phyloP scores from a whole-genome alignment of 2,329 filamentous ascomycete genomes.

The Penicillium sp. region DNA sequence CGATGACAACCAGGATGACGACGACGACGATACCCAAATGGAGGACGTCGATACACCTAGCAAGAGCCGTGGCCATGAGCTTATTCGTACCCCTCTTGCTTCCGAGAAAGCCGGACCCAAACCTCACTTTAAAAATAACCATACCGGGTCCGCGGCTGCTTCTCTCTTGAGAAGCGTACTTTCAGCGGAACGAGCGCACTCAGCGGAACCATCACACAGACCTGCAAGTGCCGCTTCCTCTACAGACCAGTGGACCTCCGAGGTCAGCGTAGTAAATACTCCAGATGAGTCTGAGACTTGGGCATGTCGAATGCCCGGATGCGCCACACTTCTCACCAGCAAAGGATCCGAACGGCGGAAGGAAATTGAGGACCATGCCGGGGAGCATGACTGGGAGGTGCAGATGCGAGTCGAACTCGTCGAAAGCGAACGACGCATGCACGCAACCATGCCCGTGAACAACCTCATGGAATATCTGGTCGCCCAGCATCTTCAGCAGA shows the following conservation, averaged over 20 bases:
- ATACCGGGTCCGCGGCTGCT: slow-evolving; percentile 10
- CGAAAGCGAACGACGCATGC: slow-evolving; percentile 23
- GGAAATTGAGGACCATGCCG: slow-evolving; percentile 20
- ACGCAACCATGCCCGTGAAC: slow-evolving; percentile 18
- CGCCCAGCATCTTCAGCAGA: slow-evolving; percentile 21
- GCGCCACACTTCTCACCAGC: slow-evolving; percentile 13
- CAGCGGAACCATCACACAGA: slow-evolving; percentile 5
- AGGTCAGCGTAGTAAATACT: background rate
- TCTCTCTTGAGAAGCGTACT: slow-evolving; percentile 21
- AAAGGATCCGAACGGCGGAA: slow-evolving; percentile 18
- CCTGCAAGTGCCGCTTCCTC: slow-evolving; percentile 1
- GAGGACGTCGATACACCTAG: slow-evolving; percentile 22
- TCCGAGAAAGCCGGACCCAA: slow-evolving; percentile 14
- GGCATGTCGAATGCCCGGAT: slow-evolving; percentile 22
- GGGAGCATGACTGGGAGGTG: slow-evolving; percentile 23
- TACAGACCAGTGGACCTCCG: slow-evolving; percentile 5
- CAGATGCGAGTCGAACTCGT: slow-evolving; percentile 26
- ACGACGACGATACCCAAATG: slow-evolving; percentile 18
- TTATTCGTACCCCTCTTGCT: slow-evolving; percentile 22
- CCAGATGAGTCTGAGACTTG: slow-evolving; percentile 13
- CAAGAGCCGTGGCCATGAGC: slow-evolving; percentile 22
- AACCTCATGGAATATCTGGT: slow-evolving; percentile 24
- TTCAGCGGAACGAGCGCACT: slow-evolving; percentile 9
- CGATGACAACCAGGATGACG: slow-evolving; percentile 39
- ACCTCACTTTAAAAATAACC: slow-evolving; percentile 4